Evolutionary conservation across 257 asterid species (phyloP).

Genomic region (Solanum appendiculatum): DNA sequence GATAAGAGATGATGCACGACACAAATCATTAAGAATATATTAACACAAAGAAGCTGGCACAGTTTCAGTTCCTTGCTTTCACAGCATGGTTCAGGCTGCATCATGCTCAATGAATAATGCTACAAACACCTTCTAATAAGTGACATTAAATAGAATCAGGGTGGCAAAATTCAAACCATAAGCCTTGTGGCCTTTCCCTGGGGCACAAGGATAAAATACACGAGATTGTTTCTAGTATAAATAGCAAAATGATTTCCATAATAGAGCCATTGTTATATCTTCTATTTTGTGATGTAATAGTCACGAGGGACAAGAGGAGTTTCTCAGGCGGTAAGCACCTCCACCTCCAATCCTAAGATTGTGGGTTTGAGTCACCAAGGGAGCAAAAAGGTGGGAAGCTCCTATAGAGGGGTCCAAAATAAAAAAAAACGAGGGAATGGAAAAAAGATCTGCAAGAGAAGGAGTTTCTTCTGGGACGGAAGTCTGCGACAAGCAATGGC

Average conservation of each 20-base stretch:
- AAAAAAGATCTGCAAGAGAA: not conserved
- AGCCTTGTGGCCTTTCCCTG: not conserved
- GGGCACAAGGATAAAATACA: not conserved
- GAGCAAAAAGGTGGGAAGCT: not conserved
- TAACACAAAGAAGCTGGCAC: not conserved
- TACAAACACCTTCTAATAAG: not conserved
- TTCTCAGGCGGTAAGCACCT: not conserved
- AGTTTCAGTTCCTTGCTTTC: not conserved
- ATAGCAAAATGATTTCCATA: not conserved
- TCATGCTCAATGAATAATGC: not conserved
- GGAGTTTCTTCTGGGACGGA: not conserved
- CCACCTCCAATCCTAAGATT: too few species aligned
- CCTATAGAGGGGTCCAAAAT: not conserved
- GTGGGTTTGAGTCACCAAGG: not conserved
- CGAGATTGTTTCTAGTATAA: not conserved
- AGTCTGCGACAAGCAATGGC: not conserved
- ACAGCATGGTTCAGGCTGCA: not conserved
- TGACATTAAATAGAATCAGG: not conserved
- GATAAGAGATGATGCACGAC: not conserved
- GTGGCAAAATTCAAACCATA: not conserved
- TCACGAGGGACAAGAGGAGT: not conserved
- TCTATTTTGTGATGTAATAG: not conserved
- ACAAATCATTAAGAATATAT: not conserved
- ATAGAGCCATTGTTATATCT: not conserved
- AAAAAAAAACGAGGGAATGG: not conserved